Conservation (phyloP, 495 filamentous ascomycete genomes). For the Friedmanniomyces simplex region DNA sequence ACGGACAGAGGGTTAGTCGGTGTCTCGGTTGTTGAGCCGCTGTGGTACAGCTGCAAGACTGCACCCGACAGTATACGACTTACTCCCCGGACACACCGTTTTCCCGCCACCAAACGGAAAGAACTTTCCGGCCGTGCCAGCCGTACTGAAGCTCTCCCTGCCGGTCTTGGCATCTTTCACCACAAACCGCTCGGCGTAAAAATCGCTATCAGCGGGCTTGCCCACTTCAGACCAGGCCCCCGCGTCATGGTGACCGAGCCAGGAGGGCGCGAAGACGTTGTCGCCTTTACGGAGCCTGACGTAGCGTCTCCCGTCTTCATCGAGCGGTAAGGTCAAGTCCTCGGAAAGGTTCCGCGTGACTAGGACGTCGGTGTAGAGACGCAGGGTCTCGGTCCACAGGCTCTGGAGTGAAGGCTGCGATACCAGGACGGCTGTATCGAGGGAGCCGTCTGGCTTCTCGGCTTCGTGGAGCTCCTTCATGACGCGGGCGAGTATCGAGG, state of each 20-base stretch:
- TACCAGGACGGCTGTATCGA: constrained; percentile 13
- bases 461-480: constrained; percentile 15
- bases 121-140: constrained; percentile 14
- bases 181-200: constrained; percentile 21
- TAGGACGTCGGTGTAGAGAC: constrained; percentile 21
- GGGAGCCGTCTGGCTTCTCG: constrained; percentile 13
- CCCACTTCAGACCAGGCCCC: constrained; percentile 1
- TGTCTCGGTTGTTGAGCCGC: too few relatives aligned
- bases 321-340: constrained; percentile 16
- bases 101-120: constrained; percentile 21
- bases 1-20: too few relatives aligned
- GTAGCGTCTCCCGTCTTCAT: constrained; percentile 11
- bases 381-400: constrained; percentile 22
- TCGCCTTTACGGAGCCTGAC: constrained; percentile 16
- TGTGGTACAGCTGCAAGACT: too few relatives aligned
- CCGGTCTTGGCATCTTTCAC: constrained; percentile 9
- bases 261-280: constrained; percentile 22
- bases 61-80: too few relatives aligned
- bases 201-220: constrained; percentile 6
- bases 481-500: constrained; percentile 11
- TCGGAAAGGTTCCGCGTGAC: constrained; percentile 18
- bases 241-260: constrained; percentile 18
- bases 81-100: constrained; percentile 15
- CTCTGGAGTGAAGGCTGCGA: constrained; percentile 20
- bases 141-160: constrained; percentile 12